Evolutionary conservation across 768 basidiomycete species (phyloP), one percentile per base, ranked within the genome.

Genomic region (Suillus ampliporus): DNA sequence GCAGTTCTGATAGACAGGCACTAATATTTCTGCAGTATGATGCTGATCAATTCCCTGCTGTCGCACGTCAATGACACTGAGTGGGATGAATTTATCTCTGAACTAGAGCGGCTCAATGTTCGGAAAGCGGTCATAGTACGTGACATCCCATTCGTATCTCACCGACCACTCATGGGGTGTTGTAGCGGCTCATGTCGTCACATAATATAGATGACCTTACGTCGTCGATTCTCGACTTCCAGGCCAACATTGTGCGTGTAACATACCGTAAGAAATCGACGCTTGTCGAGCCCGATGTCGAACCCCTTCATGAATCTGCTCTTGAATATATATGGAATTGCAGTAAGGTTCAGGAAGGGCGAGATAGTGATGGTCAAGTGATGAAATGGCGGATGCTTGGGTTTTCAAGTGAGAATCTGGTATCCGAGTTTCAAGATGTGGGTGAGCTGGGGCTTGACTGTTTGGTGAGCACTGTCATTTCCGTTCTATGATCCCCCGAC

Each of bases 151-250:
- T 60, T 50, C 28, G n/a, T 41, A 14, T 23, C 58, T 57, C 57
- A 31, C 28, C 47, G 43, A 53, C 51, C 46, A 58, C 64, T 68
- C 38, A 74, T 62, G 15, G 38, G 4, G 61, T 35, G 59, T 50
- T 40, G 60, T 60, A 95, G 92, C 87, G 89, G 61, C 82, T 95
- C 53, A 95, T 94, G 92, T 87, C 89, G 9, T 83, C 89, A 35
- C 90, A 92, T 67, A 89, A 87, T 34, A 85, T 88, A 54, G 91
- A 93, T 65, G 93, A 95, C 70, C 78, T 94, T 59, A 87, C 89
- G 8, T 94, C 92, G 0, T 89, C 88, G 62, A 89, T 95, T 52
- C 82, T 95, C 60, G 91, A 95, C 71, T 95, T 95, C 74, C 94
- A 95, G 78, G 88, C 91, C 31, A 94, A 93, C 74, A 85, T 94